Conservation (phyloP, 805 yeast species). For the Yarrowia divulgata region DNA sequence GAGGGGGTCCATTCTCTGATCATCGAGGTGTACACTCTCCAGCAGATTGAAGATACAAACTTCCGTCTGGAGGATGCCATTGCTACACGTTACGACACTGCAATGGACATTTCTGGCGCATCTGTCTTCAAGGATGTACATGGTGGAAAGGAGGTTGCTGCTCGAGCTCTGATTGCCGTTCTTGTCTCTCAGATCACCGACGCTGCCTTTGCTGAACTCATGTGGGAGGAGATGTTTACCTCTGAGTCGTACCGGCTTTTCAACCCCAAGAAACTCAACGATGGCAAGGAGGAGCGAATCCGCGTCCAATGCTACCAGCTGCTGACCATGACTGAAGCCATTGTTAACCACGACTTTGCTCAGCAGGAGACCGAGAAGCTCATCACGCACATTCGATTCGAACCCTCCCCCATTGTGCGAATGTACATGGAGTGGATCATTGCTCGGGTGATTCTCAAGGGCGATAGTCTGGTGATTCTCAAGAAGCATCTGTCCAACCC, state of each 20-base stretch:
- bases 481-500: constrained; percentile 40
- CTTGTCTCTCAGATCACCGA: constrained; percentile 14
- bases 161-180: constrained; percentile 54
- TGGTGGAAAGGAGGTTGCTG: constrained; percentile 64
- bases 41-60: constrained; percentile 63
- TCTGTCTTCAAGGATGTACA: constrained; percentile 52
- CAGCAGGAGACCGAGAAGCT: constrained; percentile 1
- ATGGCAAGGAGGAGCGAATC: constrained; percentile 72
- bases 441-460: constrained; percentile 53
- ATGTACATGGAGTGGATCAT: constrained; percentile 81
- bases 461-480: constrained; percentile 29
- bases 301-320: constrained; percentile 67
- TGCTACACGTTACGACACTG: constrained; percentile 56
- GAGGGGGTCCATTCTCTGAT: constrained; percentile 13
- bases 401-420: constrained; percentile 80
- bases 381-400: constrained; percentile 57
- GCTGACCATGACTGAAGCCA: constrained; percentile 50
- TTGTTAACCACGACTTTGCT: constrained; percentile 42
- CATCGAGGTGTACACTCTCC: constrained; percentile 52
- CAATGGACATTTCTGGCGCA: constrained; percentile 20
- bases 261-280: constrained; percentile 62
- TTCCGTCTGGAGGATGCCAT: constrained; percentile 68
- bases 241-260: constrained; percentile 56
- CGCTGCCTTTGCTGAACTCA: constrained; percentile 35
- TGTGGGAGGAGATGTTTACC: constrained; percentile 50